Evolutionary conservation across 2,329 filamentous ascomycete species (phyloP), one percentile per base, ranked within the genome.

Genomic region (Talaromyces sp.): DNA sequence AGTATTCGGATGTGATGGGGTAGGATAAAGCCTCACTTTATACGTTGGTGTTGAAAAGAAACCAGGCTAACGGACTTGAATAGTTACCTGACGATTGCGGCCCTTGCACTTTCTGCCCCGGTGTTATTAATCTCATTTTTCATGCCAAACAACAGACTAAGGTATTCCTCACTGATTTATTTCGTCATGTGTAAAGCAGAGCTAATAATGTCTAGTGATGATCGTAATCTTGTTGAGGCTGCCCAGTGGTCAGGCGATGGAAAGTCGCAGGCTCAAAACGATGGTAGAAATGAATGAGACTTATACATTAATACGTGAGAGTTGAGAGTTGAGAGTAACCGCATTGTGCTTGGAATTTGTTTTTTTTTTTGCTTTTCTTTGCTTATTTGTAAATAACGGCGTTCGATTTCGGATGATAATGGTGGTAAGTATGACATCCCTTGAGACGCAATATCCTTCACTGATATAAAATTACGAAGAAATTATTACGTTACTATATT

Each of bases 1-100:
- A 57, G 56, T 57, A 57, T 30, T 57, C 56, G 14, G 56, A 57
- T 47, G 56, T 57, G n/a, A 57, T 57, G 40, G 56, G 56, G 40
- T 57, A 57, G 27, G 55, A 30, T 12, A 31, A 28, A 8, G 10
- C 3, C 31, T 36, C n/a, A 16, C 8, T 40, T 40, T 7, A 4
- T 16, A 12, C 34, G 2, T 12, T 14, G 10, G 10, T 10, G 27
- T 8, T 56, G 18, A 4, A 9, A 31, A 23, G 31, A 42, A 7
- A 9, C 14, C 31, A 16, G 5, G n/a, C 27, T 31, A 23, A 57
- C 30, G 18, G 23, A 23, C 16, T 4, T 42, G 3, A 47, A 28
- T 40, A 57, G 55, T 14, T 57, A 57, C 27, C 31, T 57, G 14
- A 57, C 40, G 1, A 50, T 50, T 23, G 56, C 56, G 28, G 36